These are phyloP conservation scores for Testicularia cyperi DNA, from an alignment of 1,284 basidiomycete species.

Conservation along the genomic window DNA sequence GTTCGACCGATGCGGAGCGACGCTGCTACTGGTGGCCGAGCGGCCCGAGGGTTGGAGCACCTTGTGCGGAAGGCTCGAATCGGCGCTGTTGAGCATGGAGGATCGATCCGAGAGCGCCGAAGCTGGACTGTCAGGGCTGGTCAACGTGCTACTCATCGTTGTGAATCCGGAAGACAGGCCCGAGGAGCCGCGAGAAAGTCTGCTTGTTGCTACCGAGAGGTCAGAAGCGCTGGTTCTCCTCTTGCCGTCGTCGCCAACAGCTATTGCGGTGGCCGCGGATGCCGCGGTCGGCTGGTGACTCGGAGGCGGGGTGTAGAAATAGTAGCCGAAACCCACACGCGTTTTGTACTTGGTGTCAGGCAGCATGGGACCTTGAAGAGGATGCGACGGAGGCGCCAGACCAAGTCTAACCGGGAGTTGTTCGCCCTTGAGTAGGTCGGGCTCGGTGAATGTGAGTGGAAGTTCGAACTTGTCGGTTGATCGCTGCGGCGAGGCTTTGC, in stretches of 20 bases:
- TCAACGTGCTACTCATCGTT: neutral
- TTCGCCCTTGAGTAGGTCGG: conserved; percentile 17
- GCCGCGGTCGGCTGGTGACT: neutral
- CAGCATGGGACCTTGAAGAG: conserved; percentile 3
- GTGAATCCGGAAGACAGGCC: neutral
- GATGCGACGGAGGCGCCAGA: conserved; percentile 35
- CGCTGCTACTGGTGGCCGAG: conserved; percentile 3
- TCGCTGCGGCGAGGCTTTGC: too few species aligned
- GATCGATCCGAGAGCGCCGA: neutral
- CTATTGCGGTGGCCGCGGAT: neutral
- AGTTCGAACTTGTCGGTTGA: conserved; percentile 17
- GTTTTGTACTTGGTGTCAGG: conserved; percentile 28
- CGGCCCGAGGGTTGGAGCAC: conserved; percentile 3
- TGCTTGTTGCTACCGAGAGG: neutral
- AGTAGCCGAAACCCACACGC: conserved; percentile 33
- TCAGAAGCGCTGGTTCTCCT: neutral
- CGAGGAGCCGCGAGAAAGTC: neutral
- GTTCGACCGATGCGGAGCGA: too few species aligned
- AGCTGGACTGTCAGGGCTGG: neutral
- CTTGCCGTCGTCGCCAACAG: too few species aligned
- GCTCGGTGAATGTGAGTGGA: conserved; percentile 20
- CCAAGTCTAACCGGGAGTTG: conserved; percentile 45
- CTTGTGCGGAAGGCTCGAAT: neutral
- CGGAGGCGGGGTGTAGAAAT: conserved; percentile 45
- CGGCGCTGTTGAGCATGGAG: neutral